Evolutionary conservation across 257 asterid genomes (phyloP).

Genomic region (Nicotiana tomentosiformis): DNA sequence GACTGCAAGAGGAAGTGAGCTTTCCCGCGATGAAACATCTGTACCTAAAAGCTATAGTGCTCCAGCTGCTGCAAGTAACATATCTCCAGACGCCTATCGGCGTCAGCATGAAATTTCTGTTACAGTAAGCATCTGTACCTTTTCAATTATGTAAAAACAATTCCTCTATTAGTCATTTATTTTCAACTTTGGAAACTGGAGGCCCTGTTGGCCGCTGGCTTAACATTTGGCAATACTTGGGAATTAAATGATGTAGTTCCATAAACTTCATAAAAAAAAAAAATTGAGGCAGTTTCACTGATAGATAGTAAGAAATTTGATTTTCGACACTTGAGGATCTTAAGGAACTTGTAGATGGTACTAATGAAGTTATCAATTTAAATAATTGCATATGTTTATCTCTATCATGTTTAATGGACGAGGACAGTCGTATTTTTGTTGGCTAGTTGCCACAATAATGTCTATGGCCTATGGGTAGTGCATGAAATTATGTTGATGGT

Average conservation of each 20-base stretch:
- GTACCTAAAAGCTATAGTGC: conserved; percentile 32
- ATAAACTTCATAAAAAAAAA: not conserved
- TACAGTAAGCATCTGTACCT: conserved; percentile 41
- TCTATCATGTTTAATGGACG: not conserved
- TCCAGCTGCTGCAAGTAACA: conserved; percentile 32
- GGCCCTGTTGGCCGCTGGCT: not conserved
- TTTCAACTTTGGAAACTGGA: not conserved
- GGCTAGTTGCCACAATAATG: not conserved
- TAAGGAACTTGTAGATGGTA: not conserved
- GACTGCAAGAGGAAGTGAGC: conserved; percentile 44
- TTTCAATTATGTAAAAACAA: not conserved
- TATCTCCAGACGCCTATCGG: conserved; percentile 66
- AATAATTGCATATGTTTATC: not conserved
- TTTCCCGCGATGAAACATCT: conserved; percentile 30
- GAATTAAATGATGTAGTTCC: not conserved
- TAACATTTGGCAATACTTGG: not conserved
- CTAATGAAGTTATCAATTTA: not conserved
- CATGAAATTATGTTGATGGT: not conserved
- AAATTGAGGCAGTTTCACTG: not conserved
- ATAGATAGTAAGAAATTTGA: not conserved
- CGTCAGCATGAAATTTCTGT: conserved; percentile 78
- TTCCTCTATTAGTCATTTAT: not conserved
- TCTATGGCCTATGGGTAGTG: not conserved
- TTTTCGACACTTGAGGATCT: not conserved
- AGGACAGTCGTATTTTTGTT: not conserved